Evolutionary conservation across 2,329 filamentous ascomycete genomes (phyloP), one percentile per base, ranked within the genome.

Genomic region (Pestalotiopsis sp.): DNA sequence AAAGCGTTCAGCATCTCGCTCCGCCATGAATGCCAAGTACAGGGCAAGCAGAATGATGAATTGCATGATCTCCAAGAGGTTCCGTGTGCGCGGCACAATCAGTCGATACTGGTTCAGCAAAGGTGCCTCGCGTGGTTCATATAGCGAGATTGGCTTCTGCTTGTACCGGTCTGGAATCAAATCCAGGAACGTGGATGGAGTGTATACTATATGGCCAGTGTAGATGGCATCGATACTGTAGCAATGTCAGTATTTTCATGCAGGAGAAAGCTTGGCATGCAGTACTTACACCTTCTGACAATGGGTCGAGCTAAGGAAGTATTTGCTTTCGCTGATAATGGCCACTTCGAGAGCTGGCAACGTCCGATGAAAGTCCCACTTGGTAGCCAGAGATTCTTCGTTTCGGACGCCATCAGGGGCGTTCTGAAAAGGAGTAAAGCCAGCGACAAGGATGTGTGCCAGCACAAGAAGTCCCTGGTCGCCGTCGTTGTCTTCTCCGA

Each of bases 111-210:
- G 93, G 75, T 97, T 95, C 25, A 97, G 85, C 31, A 95, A 77
- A 1, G 92, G 92, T 4, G 91, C 92, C 71, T 90, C 88, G 17
- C 91, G 84, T 1, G 93, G 93, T 75, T 95, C 91, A 78, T 96
- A 96, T 0, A 96, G 82, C 7, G 92, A 91, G 67, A 96, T 95
- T 2, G 92, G 92, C 73, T 92, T 92, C 75, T 92, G 88, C 81
- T 96, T 96, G 83, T 96, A 97, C 73, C 92, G 90, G 77, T 96
- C 93, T 0, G 93, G 93, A 62, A 97, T 89, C 69, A 97, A 92
- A 78, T 96, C 92, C 78, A 95, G 89, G 77, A 93, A 94, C 0
- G 90, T 90, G 0, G 91, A 93, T 0, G 93, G 93, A 1, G 93
- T 95, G 77, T 96, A 96, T 45, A 94, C 90, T 70, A 97, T 88